Evolutionary conservation across 2,329 filamentous ascomycete genomes (phyloP).

Genomic region (Botrytis tulipae): DNA sequence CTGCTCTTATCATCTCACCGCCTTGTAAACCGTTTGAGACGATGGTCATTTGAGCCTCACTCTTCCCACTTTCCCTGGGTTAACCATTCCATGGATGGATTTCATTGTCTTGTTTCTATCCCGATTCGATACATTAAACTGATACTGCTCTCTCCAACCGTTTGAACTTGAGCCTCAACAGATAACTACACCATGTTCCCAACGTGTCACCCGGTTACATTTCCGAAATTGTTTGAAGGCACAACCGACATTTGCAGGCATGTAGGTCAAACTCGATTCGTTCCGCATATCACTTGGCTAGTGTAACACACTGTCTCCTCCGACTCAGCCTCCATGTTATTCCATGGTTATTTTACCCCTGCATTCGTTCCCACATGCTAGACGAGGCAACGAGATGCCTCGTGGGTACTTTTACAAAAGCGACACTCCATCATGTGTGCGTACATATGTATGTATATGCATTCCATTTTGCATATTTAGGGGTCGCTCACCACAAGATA

Average conservation of each 20-base stretch:
- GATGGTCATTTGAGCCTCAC: not conserved
- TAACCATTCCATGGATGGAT: not conserved
- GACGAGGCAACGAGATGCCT: constrained; percentile 10
- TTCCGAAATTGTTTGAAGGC: not conserved
- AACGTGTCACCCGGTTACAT: not conserved
- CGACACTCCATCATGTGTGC: not conserved
- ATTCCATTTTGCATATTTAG: not conserved
- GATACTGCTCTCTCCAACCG: not conserved
- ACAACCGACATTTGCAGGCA: not conserved
- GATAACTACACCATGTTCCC: not conserved
- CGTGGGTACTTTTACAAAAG: not conserved
- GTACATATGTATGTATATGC: not conserved
- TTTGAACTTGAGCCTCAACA: not conserved
- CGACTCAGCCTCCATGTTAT: not conserved
- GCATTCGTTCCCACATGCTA: not conserved
- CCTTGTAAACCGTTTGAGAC: not conserved
- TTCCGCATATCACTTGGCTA: not conserved
- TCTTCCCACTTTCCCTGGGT: not conserved
- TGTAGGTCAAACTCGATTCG: constrained; percentile 4
- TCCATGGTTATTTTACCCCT: not conserved
- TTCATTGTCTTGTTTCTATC: not conserved
- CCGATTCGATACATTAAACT: not conserved
- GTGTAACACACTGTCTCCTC: not conserved
- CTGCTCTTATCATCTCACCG: not conserved
- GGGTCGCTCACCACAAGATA: not conserved